A percentile compares a stretch with the other conserved stretches of the same genome.
Conservation (phyloP, 257 asterid species). For the Nicotiana paniculata region DNA sequence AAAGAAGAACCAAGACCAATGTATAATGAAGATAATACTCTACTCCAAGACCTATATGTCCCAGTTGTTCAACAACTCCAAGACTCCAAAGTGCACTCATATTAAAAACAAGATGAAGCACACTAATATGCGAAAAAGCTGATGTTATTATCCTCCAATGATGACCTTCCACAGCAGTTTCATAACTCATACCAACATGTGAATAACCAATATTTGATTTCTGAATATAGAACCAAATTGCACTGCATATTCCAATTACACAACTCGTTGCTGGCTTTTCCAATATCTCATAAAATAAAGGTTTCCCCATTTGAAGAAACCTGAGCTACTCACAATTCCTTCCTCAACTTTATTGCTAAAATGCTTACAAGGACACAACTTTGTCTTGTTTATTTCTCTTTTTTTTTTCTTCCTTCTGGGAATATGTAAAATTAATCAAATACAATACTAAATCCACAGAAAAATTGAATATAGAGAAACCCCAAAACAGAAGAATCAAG, state of each 20-base stretch:
- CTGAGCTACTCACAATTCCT: background rate
- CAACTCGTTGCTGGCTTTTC: slow-evolving; percentile 96
- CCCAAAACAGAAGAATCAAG: slow-evolving; percentile 4
- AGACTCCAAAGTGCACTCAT: slow-evolving; percentile 98
- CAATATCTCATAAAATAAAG: slow-evolving; percentile 66
- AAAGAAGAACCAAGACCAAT: slow-evolving; percentile 59
- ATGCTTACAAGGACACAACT: background rate
- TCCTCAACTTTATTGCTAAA: background rate
- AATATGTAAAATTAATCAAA: background rate
- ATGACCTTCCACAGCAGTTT: slow-evolving; percentile 74
- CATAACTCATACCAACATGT: slow-evolving; percentile 87
- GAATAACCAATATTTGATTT: slow-evolving; percentile 79
- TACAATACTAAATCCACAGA: background rate
- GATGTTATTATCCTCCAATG: slow-evolving; percentile 91
- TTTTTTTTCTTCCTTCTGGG: background rate
- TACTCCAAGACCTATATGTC: slow-evolving; percentile 65
- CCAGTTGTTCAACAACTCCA: slow-evolving; percentile 68
- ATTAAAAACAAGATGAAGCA: slow-evolving; percentile 84
- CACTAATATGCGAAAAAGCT: slow-evolving; percentile 87
- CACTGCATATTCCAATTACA: slow-evolving; percentile 63
- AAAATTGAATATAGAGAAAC: background rate
- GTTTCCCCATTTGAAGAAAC: slow-evolving; percentile 71
- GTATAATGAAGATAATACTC: slow-evolving; percentile 82
- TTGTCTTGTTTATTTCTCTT: background rate
- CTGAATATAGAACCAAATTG: slow-evolving; percentile 84